Conservation (phyloP, 495 filamentous ascomycete species). For the Wilcoxina mikolae region DNA sequence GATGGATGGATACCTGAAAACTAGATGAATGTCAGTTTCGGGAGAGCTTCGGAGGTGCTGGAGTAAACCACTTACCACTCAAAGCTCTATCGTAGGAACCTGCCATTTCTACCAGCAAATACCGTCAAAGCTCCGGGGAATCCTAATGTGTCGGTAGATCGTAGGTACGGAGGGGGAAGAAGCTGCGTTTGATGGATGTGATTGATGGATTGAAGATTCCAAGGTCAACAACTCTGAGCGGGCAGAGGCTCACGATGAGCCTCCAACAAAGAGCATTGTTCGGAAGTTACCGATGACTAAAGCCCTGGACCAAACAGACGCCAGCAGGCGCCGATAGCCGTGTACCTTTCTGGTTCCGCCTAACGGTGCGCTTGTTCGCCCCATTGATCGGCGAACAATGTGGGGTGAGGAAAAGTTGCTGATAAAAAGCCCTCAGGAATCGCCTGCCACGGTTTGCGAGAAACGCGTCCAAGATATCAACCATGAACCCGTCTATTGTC, state of each 20-base stretch:
- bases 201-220: slow-evolving; percentile 8
- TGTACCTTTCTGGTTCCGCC: no score
- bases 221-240: background rate
- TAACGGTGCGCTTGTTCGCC: no score
- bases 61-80: slow-evolving; percentile 51
- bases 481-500: slow-evolving; percentile 18
- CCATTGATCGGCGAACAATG: background rate
- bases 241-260: background rate
- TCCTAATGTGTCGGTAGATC: slow-evolving; percentile 9
- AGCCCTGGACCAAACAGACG: no score
- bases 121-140: background rate
- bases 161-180: background rate
- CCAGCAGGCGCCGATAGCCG: no score
- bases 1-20: slow-evolving; percentile 45
- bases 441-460: background rate
- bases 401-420: background rate
- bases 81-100: slow-evolving; percentile 90
- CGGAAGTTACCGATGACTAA: slow-evolving; percentile 10
- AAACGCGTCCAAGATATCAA: background rate
- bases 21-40: slow-evolving; percentile 37
- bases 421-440: no score
- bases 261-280: background rate
- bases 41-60: slow-evolving; percentile 9
- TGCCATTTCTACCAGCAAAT: slow-evolving; percentile 5
- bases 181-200: slow-evolving; percentile 7